Percentiles rank a stretch among this genome's conserved stretches.
These are phyloP conservation scores for Dictyostelium brefeldianum DNA, from an alignment of 78 protist species.

Conservation along the genomic window DNA sequence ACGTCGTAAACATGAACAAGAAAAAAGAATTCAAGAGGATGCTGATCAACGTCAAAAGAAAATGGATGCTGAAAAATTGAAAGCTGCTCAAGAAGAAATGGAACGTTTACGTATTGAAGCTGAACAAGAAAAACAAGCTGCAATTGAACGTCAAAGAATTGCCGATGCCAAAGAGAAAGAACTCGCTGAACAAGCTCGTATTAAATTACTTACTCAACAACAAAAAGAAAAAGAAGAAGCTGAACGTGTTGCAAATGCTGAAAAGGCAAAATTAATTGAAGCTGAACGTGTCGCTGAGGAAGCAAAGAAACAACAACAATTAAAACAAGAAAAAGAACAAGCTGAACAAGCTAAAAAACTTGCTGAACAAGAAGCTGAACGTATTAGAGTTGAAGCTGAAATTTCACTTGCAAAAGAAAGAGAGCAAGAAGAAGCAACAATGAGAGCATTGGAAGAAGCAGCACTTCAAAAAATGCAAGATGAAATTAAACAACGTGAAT, in stretches of 20 bases:
- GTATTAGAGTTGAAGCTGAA: slow-evolving; percentile 6
- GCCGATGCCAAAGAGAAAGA: slow-evolving; percentile 21
- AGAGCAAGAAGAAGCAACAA: slow-evolving; percentile 37
- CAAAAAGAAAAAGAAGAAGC: slow-evolving; percentile 53
- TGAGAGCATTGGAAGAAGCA: slow-evolving; percentile 58
- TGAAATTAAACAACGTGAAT: slow-evolving; percentile 67
- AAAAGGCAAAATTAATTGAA: slow-evolving; percentile 14
- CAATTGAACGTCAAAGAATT: slow-evolving; percentile 21
- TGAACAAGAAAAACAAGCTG: background rate
- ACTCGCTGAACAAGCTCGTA: background rate
- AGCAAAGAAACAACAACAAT: background rate
- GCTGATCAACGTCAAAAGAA: slow-evolving; percentile 16
- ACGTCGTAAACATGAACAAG: slow-evolving; percentile 70
- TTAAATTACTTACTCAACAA: slow-evolving; percentile 32
- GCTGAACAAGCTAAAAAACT: slow-evolving; percentile 34
- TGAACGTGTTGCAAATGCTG: background rate
- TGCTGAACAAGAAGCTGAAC: slow-evolving; percentile 15
- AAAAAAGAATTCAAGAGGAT: slow-evolving; percentile 55
- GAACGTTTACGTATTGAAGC: slow-evolving; percentile 36
- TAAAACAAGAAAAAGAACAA: slow-evolving; percentile 8
- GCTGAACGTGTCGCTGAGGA: background rate
- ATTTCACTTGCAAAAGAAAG: slow-evolving; percentile 15
- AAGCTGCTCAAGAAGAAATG: slow-evolving; percentile 31
- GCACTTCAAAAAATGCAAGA: slow-evolving; percentile 27
- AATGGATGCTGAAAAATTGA: slow-evolving; percentile 42